These are phyloP conservation scores for Candida ipomoeae DNA, from an alignment of 805 yeast species.

Conservation along the genomic window DNA sequence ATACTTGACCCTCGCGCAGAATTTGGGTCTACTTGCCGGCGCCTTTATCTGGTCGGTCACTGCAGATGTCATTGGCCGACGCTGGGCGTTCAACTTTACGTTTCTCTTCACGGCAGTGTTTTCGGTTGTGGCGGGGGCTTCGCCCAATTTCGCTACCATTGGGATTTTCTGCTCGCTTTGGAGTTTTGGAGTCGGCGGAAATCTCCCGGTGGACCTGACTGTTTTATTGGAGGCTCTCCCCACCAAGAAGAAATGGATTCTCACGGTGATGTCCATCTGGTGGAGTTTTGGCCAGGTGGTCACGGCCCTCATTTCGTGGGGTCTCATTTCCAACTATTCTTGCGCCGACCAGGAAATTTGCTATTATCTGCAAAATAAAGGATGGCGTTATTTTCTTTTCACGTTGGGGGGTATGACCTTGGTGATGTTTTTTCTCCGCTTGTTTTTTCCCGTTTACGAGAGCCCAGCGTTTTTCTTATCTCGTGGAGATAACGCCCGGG, in stretches of 20 bases:
- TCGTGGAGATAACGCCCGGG: constrained; percentile 48
- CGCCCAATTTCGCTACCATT: constrained; percentile 22
- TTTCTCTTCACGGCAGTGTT: constrained; percentile 24
- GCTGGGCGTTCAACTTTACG: constrained; percentile 25
- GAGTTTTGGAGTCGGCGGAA: constrained; percentile 28
- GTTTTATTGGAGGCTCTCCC: constrained; percentile 26
- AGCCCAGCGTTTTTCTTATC: constrained; percentile 55
- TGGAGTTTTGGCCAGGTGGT: constrained; percentile 22
- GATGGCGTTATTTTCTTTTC: constrained; percentile 56
- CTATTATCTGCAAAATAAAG: constrained; percentile 45
- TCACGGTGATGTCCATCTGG: constrained; percentile 30
- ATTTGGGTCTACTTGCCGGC: constrained; percentile 24
- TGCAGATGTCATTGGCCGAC: constrained; percentile 23
- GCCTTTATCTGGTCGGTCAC: constrained; percentile 24
- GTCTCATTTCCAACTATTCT: constrained; percentile 13
- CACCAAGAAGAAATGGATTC: constrained; percentile 22
- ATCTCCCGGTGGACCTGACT: constrained; percentile 24
- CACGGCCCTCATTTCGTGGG: constrained; percentile 17
- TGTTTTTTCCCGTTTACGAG: constrained; percentile 43
- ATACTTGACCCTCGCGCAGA: constrained; percentile 37
- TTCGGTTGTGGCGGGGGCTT: constrained; percentile 20
- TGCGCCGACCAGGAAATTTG: constrained; percentile 26
- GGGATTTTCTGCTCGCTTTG: constrained; percentile 22
- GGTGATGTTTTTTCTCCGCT: constrained; percentile 29
- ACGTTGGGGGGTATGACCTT: constrained; percentile 48